Conservation (phyloP, 2,329 filamentous ascomycete genomes). For the Cercospora canescens region DNA sequence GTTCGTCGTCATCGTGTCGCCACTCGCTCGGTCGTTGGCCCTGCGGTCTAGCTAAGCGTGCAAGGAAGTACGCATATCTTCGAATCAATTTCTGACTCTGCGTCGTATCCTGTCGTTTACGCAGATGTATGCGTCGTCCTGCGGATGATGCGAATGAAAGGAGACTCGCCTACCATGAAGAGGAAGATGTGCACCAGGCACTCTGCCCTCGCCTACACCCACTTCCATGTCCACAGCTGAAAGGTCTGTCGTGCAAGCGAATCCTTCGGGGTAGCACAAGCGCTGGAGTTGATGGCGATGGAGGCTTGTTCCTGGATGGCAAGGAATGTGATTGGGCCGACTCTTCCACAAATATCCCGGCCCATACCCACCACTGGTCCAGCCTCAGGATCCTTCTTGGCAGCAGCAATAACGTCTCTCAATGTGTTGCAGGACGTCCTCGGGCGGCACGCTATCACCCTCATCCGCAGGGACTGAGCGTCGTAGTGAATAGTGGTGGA, state of each 20-base stretch:
- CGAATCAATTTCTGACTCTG: not conserved
- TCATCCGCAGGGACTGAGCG: too few relatives aligned
- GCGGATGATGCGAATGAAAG: not conserved
- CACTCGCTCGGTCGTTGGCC: not conserved
- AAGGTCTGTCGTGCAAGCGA: not conserved
- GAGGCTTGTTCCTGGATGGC: not conserved
- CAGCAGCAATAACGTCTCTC: not conserved
- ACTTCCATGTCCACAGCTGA: not conserved
- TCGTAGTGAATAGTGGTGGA: not conserved
- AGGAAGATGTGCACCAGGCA: not conserved
- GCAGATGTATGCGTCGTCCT: not conserved
- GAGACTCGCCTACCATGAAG: not conserved
- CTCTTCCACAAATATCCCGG: conserved; percentile 1
- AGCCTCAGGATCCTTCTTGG: not conserved
- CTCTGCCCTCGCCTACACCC: not conserved
- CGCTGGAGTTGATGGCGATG: not conserved
- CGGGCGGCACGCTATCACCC: not conserved
- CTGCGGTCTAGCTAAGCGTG: not conserved
- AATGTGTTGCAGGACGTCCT: not conserved
- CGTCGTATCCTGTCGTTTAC: not conserved
- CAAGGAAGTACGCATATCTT: not conserved
- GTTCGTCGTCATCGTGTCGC: not conserved
- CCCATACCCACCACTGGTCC: not conserved
- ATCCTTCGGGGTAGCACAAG: conserved; percentile 4
- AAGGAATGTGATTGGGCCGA: conserved; percentile 1